Percentiles rank a stretch among this genome's conserved stretches.
phyloP scores from a whole-genome alignment of 2,329 filamentous ascomycete genomes.

The Cordyceps militaris region DNA sequence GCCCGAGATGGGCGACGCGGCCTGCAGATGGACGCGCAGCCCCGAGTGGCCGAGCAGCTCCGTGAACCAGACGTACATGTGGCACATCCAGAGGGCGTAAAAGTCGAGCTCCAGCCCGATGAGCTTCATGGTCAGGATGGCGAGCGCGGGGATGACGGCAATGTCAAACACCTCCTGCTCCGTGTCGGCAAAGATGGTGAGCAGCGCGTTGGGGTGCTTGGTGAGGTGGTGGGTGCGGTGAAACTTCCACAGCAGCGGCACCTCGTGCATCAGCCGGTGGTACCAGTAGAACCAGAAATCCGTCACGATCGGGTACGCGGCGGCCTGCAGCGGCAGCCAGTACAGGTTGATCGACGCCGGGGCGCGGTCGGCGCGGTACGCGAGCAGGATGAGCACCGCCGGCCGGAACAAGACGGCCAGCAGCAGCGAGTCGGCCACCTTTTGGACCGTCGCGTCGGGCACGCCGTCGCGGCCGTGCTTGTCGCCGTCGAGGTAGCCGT shows the following conservation, averaged over 20 bases:
- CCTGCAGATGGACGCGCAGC: slow-evolving; percentile 28
- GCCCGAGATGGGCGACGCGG: slow-evolving; percentile 28
- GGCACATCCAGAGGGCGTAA: slow-evolving; percentile 40
- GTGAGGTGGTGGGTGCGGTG: slow-evolving; percentile 39
- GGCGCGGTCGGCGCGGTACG: slow-evolving; percentile 16
- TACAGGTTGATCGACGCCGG: slow-evolving; percentile 18
- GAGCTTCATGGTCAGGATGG: slow-evolving; percentile 28
- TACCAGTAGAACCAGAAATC: slow-evolving; percentile 37
- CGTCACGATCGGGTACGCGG: slow-evolving; percentile 29
- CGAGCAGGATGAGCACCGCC: slow-evolving; percentile 19
- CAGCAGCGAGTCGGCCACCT: slow-evolving; percentile 20
- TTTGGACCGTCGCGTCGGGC: slow-evolving; percentile 25
- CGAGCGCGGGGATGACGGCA: slow-evolving; percentile 31
- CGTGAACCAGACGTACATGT: slow-evolving; percentile 34
- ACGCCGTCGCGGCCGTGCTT: slow-evolving; percentile 28
- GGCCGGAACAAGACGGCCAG: slow-evolving; percentile 18
- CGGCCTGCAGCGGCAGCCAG: slow-evolving; percentile 25
- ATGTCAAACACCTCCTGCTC: slow-evolving; percentile 38
- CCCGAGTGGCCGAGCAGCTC: slow-evolving; percentile 34
- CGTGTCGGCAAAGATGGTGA: slow-evolving; percentile 34
- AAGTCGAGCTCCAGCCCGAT: slow-evolving; percentile 36
- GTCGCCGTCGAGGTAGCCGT: slow-evolving; percentile 23
- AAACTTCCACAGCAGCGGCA: slow-evolving; percentile 28
- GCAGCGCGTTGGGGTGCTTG: slow-evolving; percentile 34
- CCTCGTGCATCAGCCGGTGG: slow-evolving; percentile 35